A percentile compares a stretch with the other conserved stretches of the same genome.
phyloP scores from a whole-genome alignment of 192 early-diverging fungal genomes.

The Physocladia obscura region DNA sequence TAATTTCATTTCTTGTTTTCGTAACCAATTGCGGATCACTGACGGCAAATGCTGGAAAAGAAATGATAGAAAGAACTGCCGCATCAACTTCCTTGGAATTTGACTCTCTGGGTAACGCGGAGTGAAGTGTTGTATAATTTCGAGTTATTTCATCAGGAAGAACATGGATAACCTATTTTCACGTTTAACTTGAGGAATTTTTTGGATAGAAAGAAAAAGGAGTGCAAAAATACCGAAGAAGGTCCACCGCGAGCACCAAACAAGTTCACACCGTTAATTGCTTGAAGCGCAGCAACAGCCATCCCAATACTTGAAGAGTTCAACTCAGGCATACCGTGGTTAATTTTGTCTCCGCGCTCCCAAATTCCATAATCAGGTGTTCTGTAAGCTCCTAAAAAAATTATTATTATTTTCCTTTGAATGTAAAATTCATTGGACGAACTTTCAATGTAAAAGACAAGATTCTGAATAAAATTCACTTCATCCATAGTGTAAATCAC shows the following conservation, averaged over 20 bases:
- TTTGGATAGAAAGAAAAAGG: no score
- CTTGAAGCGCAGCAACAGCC: constrained; percentile 79
- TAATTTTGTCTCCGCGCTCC: constrained; percentile 86
- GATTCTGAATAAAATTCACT: constrained; percentile 83
- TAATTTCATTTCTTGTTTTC: constrained; percentile 69
- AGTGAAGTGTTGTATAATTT: constrained; percentile 75
- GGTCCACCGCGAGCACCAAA: constrained; percentile 79
- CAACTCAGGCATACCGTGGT: constrained; percentile 81
- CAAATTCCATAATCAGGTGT: constrained; percentile 87
- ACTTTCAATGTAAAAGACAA: constrained; percentile 85
- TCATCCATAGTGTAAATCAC: constrained; percentile 82
- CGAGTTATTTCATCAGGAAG: constrained; percentile 80
- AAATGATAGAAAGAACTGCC: constrained; percentile 77
- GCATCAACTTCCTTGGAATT: constrained; percentile 85
- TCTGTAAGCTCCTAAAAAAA: constrained; percentile 52
- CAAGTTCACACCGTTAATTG: constrained; percentile 82
- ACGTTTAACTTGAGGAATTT: no score
- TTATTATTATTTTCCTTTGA: constrained; percentile 12
- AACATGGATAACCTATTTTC: constrained; percentile 75
- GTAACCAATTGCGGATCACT: constrained; percentile 63
- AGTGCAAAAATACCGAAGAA: constrained; percentile 59
- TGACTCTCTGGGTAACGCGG: constrained; percentile 78
- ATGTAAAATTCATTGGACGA: neutral
- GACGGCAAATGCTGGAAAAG: constrained; percentile 84
- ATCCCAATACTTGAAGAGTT: constrained; percentile 88